Percentiles rank a stretch among this genome's conserved stretches.
These are phyloP conservation scores for Cymbopogon flexuosus DNA, from an alignment of 202 grass and related monocot species.

Conservation along the genomic window DNA sequence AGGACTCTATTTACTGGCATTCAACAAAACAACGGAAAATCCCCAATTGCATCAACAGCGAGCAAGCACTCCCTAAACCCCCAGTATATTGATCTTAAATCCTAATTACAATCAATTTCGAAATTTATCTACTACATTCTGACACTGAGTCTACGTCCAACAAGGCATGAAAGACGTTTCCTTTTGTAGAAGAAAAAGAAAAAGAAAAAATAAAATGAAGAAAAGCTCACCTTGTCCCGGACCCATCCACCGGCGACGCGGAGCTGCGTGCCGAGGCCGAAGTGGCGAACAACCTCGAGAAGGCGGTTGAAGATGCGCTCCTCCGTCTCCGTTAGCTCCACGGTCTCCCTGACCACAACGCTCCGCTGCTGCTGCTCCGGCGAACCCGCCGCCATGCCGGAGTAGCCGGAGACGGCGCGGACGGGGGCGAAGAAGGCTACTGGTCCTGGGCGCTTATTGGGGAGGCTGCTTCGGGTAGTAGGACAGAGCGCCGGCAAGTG, in stretches of 20 bases:
- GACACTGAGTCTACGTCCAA: background rate
- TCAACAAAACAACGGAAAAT: background rate
- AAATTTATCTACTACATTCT: background rate
- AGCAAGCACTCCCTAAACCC: constrained; percentile 7
- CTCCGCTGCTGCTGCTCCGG: constrained; percentile 19
- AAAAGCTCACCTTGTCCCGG: constrained; percentile 64
- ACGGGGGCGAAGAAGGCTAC: constrained; percentile 27
- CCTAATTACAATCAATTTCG: background rate
- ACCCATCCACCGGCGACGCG: constrained; percentile 95
- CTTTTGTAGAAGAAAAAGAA: background rate
- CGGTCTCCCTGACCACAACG: constrained; percentile 47
- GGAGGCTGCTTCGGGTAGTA: background rate
- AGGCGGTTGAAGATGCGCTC: constrained; percentile 59
- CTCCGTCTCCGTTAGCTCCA: constrained; percentile 74
- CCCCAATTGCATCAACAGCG: background rate
- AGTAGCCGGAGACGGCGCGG: constrained; percentile 30
- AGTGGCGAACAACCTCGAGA: constrained; percentile 70
- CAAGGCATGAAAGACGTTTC: background rate
- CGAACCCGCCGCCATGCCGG: constrained; percentile 25
- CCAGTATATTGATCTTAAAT: background rate
- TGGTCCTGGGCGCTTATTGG: background rate
- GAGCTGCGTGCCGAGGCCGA: constrained; percentile 69
- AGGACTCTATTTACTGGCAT: background rate
- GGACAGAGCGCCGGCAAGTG: background rate
- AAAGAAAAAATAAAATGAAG: background rate